These are phyloP conservation scores for Saccharomycopsis malanga DNA, from an alignment of 805 yeast genomes.

Conservation along the genomic window DNA sequence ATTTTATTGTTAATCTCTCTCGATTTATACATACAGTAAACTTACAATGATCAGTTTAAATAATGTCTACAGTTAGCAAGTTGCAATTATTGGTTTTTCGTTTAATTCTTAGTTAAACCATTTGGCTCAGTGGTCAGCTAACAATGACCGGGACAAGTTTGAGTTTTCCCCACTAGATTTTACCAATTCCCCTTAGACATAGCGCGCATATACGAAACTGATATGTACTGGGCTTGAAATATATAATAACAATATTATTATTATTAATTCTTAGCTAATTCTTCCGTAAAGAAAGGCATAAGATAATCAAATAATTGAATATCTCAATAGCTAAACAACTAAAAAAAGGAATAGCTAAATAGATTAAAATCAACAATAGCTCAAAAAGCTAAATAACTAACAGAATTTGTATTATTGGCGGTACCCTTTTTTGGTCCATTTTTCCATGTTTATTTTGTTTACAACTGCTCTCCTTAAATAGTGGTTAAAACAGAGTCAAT, in stretches of 20 bases:
- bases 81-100: neutral
- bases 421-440: too few species aligned
- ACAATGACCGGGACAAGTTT: too few species aligned
- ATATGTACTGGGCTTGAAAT: too few species aligned
- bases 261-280: neutral
- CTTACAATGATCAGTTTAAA: neutral
- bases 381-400: neutral
- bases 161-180: too few species aligned
- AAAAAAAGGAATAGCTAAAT: neutral
- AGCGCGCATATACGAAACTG: too few species aligned
- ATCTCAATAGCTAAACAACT: too few species aligned
- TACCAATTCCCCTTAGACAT: too few species aligned
- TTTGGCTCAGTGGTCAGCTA: neutral
- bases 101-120: neutral
- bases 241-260: too few species aligned
- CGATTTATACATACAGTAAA: neutral
- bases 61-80: neutral
- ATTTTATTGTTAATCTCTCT: neutral
- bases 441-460: neutral
- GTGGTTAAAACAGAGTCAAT: neutral
- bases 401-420: neutral
- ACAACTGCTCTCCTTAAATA: neutral
- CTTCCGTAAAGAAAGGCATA: too few species aligned
- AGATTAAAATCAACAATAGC: neutral
- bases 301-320: too few species aligned